Percentiles rank a stretch among this genome's conserved stretches.
These are phyloP conservation scores for Pelargonium citronellum DNA, from an alignment of 441 rosid genomes.

Conservation along the genomic window DNA sequence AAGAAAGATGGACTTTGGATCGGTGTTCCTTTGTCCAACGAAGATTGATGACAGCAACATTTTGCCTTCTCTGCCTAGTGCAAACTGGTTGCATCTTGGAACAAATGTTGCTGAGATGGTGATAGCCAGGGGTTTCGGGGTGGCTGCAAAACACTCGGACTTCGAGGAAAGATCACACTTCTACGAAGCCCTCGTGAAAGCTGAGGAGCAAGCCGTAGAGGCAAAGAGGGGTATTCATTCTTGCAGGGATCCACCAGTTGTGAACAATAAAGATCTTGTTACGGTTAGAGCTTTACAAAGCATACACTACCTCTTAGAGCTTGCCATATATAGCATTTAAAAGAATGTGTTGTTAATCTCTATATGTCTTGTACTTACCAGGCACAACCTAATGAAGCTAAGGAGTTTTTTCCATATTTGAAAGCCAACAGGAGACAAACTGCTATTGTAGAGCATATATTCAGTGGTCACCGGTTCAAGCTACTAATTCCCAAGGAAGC, in stretches of 20 bases:
- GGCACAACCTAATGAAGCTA: not conserved
- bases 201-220: not conserved
- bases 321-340: too few relatives aligned
- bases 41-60: too few relatives aligned
- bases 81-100: slow-evolving; percentile 39
- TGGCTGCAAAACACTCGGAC: slow-evolving; percentile 77
- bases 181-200: not conserved
- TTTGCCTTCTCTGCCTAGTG: too few relatives aligned
- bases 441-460: not conserved
- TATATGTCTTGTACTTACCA: not conserved
- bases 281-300: not conserved
- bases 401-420: not conserved
- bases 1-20: slow-evolving; percentile 84
- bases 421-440: not conserved
- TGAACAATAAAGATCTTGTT: not conserved
- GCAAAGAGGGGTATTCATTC: slow-evolving; percentile 2
- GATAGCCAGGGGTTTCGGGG: slow-evolving; percentile 68
- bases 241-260: not conserved
- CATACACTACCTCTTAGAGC: too few relatives aligned
- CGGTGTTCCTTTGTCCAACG: slow-evolving; percentile 46
- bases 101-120: slow-evolving; percentile 75
- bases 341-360: too few relatives aligned
- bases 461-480: not conserved
- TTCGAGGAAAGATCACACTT: slow-evolving; percentile 61
- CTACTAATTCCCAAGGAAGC: not conserved